A percentile compares a stretch with the other conserved stretches of the same genome.
These are phyloP conservation scores for Leccinum imitatum DNA, from an alignment of 768 basidiomycete species.

Conservation along the genomic window DNA sequence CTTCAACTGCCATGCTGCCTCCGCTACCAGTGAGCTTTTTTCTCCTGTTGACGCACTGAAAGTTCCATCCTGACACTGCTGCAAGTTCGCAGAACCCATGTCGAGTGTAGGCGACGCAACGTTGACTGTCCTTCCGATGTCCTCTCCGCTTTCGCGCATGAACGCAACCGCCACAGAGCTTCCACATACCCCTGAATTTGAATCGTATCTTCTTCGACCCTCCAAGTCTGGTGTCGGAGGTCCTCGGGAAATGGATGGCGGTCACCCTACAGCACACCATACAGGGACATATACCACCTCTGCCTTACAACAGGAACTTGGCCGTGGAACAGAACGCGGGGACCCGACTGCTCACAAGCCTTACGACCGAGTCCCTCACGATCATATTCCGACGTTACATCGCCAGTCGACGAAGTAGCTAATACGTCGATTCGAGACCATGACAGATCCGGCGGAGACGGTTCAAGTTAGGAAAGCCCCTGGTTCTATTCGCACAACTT, in stretches of 20 bases:
- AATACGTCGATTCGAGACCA: too few relatives aligned
- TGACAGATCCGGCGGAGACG: too few relatives aligned
- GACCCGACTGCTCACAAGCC: neutral
- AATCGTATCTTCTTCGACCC: neutral
- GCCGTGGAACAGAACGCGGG: neutral
- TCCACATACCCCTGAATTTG: slow-evolving; percentile 1
- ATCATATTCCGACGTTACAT: too few relatives aligned
- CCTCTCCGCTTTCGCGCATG: slow-evolving; percentile 13
- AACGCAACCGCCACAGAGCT: slow-evolving; percentile 7
- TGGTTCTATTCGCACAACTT: too few relatives aligned
- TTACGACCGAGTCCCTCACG: neutral
- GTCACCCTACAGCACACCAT: neutral
- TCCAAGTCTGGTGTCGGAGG: slow-evolving; percentile 18
- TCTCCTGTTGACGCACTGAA: neutral
- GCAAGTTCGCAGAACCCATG: slow-evolving; percentile 12
- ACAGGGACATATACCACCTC: neutral
- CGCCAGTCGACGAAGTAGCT: too few relatives aligned
- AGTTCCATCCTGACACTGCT: neutral
- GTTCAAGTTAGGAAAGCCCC: too few relatives aligned
- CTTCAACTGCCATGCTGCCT: neutral
- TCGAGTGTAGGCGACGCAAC: slow-evolving; percentile 16
- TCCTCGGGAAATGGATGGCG: slow-evolving; percentile 20
- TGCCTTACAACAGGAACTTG: neutral
- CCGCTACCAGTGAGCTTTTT: slow-evolving; percentile 1
- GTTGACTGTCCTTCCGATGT: slow-evolving; percentile 15